Conservation (phyloP, 1,284 basidiomycete genomes). For the Boletellus deceptivus region DNA sequence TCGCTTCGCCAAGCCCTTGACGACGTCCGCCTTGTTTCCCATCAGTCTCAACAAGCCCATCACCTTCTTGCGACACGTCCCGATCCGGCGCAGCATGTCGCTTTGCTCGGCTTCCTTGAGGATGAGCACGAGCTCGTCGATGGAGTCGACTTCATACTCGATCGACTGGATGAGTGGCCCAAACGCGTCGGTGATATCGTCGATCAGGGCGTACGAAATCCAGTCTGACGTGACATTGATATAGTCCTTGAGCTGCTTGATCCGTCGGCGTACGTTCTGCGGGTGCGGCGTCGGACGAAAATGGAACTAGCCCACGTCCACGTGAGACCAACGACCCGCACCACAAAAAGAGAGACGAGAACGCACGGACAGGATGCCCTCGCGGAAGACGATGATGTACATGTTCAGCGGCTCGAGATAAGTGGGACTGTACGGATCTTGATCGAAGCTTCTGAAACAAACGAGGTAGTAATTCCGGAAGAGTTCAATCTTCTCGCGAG, state of each 20-base stretch:
- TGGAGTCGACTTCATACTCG: slow-evolving; percentile 99
- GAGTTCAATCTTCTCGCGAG: slow-evolving; percentile 98
- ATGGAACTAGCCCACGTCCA: slow-evolving; percentile 72
- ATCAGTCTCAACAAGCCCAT: slow-evolving; percentile 95
- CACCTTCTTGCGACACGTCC: slow-evolving; percentile 98
- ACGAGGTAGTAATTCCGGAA: slow-evolving; percentile 99
- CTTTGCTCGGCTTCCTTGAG: slow-evolving; percentile 73
- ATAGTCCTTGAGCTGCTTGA: slow-evolving; percentile 99
- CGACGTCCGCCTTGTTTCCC: slow-evolving; percentile 99
- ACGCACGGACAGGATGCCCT: slow-evolving; percentile 91
- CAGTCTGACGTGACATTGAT: slow-evolving; percentile 99
- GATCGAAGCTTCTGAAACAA: slow-evolving; percentile 99
- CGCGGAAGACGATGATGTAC: slow-evolving; percentile 99
- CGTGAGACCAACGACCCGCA: slow-evolving; percentile 1
- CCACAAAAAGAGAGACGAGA: neutral
- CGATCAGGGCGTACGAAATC: slow-evolving; percentile 99
- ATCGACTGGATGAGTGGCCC: slow-evolving; percentile 98
- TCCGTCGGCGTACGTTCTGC: slow-evolving; percentile 95
- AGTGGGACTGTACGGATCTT: slow-evolving; percentile 96
- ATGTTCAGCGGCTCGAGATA: slow-evolving; percentile 98
- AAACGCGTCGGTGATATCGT: slow-evolving; percentile 99
- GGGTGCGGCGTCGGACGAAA: slow-evolving; percentile 97
- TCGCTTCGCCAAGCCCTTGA: slow-evolving; percentile 96
- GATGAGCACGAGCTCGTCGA: slow-evolving; percentile 97
- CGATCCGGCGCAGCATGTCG: slow-evolving; percentile 78